Conservation (phyloP, 2,329 filamentous ascomycete genomes). For the Monilinia polystroma region DNA sequence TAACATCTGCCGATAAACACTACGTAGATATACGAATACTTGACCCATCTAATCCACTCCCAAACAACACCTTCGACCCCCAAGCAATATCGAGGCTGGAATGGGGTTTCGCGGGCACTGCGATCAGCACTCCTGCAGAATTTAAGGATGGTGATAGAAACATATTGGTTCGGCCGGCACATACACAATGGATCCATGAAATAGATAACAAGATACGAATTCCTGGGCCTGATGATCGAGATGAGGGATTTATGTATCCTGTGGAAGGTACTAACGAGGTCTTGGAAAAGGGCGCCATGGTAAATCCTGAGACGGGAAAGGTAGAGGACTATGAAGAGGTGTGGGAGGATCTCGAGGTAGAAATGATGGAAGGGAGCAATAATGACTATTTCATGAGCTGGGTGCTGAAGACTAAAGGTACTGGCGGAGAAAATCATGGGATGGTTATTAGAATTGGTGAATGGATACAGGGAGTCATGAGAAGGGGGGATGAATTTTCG, state of each 20-base stretch:
- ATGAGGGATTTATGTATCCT: conserved; percentile 40
- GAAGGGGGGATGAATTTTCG: conserved; percentile 26
- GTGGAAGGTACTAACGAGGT: conserved; percentile 30
- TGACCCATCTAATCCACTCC: conserved; percentile 21
- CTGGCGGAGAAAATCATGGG: conserved; percentile 23
- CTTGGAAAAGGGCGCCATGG: conserved; percentile 38
- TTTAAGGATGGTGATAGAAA: conserved; percentile 21
- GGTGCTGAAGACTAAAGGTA: conserved; percentile 28
- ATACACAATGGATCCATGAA: conserved; percentile 38
- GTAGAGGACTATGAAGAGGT: conserved; percentile 40
- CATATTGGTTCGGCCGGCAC: conserved; percentile 26
- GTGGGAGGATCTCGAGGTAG: conserved; percentile 38
- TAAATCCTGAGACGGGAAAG: conserved; percentile 35
- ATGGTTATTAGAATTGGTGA: conserved; percentile 32
- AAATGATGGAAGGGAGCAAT: conserved; percentile 10
- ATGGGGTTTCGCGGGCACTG: conserved; percentile 38
- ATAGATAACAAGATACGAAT: conserved; percentile 34
- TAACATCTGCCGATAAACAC: conserved; percentile 37
- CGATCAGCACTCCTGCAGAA: conserved; percentile 26
- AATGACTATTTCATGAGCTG: conserved; percentile 26
- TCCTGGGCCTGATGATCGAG: conserved; percentile 28
- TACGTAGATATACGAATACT: conserved; percentile 39
- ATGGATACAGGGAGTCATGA: conserved; percentile 31
- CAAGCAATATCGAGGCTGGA: conserved; percentile 31
- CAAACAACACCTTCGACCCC: conserved; percentile 14